These are phyloP conservation scores for Vigna radiata DNA, from an alignment of 306 rosid species.

Conservation along the genomic window DNA sequence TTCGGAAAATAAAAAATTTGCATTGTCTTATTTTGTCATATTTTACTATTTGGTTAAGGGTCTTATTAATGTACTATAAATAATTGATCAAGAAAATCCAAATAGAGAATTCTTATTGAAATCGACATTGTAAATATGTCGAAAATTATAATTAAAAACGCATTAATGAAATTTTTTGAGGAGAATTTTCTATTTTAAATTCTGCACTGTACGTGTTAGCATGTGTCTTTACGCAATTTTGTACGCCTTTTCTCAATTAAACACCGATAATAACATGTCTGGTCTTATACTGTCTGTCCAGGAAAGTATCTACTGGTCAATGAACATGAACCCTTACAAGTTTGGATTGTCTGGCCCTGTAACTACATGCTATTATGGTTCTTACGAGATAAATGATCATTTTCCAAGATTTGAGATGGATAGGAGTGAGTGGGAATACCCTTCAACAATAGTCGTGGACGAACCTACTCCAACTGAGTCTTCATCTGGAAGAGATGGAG, in stretches of 20 bases:
- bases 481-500: slow-evolving; percentile 64
- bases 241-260: background rate
- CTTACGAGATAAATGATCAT: slow-evolving; percentile 69
- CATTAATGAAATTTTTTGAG: no score
- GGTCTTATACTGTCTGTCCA: slow-evolving; percentile 44
- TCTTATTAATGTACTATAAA: no score
- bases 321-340: slow-evolving; percentile 80
- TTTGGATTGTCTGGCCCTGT: slow-evolving; percentile 69
- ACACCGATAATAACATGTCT: slow-evolving; percentile 10
- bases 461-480: slow-evolving; percentile 56
- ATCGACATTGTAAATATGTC: no score
- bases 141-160: no score
- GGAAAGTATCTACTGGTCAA: slow-evolving; percentile 88
- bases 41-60: no score
- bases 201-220: no score
- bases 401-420: slow-evolving; percentile 74
- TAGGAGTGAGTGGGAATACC: slow-evolving; percentile 75
- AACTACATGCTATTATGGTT: slow-evolving; percentile 65
- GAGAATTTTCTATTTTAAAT: no score
- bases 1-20: no score
- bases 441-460: slow-evolving; percentile 56
- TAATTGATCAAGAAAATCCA: no score
- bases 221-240: no score
- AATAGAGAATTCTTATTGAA: no score
- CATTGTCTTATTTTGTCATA: no score